Base-by-base conservation (phyloP, 768 basidiomycete genomes). In the Collybia sordida region DNA sequence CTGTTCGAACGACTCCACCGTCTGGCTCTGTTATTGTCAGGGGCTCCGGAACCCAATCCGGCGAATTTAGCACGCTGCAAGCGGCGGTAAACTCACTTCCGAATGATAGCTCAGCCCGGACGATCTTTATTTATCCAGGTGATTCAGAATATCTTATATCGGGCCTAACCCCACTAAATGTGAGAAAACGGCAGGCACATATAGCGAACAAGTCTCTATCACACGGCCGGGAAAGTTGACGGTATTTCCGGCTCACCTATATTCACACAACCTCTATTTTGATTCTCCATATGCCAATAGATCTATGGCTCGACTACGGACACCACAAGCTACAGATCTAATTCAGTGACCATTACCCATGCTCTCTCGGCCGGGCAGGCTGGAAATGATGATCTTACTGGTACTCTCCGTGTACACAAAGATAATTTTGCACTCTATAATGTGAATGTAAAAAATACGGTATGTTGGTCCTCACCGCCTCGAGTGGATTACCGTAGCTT, bases 121-220 rank as follows among this genome's bases (percentile, higher is more conserved):
- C 66, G 6, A 72, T 79, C 38, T 79, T 79, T 58, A 72, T 78
- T n/a, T 79, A 64, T 52, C 74, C 75, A 7, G 76, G 50, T 51
- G 23, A 40, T 31, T 3, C 11, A 31, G 3, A 11, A 4, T 12
- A 3, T 19, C 24, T 35, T 27, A 42, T 19, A n/a, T 23, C 23
- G 8, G n/a, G 6, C 12, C 18, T 6, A 11, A 34, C 40, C 8
- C 18, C 28, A 19, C 24, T 22, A n/a, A 34, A 2, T 18, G 18
- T 21, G 21, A 24, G 4, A 19, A 17, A 40, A 17, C 4, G 3
- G 2, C 21, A 51, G 52, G 77, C 1, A 74, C 72, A 1, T 77
- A 78, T 54, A 59, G 47, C 22, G 75, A 71, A 40, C 73, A 73
- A 54, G 67, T 77, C 9, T 59, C 65, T 50, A 75, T 77, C 25